Evolutionary conservation across 768 basidiomycete species (phyloP), one percentile per base, ranked within the genome.

Genomic region (Albatrellus ellisii): DNA sequence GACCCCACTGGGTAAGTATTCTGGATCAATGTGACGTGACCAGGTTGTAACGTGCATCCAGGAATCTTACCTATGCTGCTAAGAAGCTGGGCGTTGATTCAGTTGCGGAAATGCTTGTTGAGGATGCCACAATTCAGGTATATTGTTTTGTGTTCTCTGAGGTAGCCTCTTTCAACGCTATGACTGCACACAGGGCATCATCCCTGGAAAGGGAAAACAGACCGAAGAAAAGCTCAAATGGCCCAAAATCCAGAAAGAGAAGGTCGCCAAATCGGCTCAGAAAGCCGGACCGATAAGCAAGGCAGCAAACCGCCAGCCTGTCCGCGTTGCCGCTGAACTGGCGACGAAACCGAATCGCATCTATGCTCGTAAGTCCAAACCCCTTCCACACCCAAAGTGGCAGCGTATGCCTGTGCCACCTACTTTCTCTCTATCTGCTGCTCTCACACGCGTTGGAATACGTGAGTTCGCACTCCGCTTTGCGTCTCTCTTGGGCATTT

Each of bases 401-500:
- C 69, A 61, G 4, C 52, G 55, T 5, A 54, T 82, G 5, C 41
- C 54, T 2, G 56, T 58, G 11, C 62, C 62, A 1, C 62, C 66
- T 10, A 51, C 48, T 24, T 59, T 80, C 11, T 58, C 64, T 4
- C 59, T 63, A 28, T 52, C 62, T 1, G 70, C 73, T 29, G 73
- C 69, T 1, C 68, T 80, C 47, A 65, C 69, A 21, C 75, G 84
- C 8, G 70, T 87, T 36, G 63, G 73, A 49, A 77, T 87, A 32
- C 75, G 85, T 43, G 85, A 88, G 58, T 89, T 86, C 54, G 54
- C 73, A 9, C 54, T 81, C 36, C 69, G 85, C 26, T 87, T 87
- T 48, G 62, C 65, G 1, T 61, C 64, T 22, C 42, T 73, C 12
- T 56, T 78, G 49, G 71, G 74, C 21, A 64, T 69, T 31, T 55